These are phyloP conservation scores for Eutrema yunnanense DNA, from an alignment of 345 rosid genomes.

Conservation along the genomic window DNA sequence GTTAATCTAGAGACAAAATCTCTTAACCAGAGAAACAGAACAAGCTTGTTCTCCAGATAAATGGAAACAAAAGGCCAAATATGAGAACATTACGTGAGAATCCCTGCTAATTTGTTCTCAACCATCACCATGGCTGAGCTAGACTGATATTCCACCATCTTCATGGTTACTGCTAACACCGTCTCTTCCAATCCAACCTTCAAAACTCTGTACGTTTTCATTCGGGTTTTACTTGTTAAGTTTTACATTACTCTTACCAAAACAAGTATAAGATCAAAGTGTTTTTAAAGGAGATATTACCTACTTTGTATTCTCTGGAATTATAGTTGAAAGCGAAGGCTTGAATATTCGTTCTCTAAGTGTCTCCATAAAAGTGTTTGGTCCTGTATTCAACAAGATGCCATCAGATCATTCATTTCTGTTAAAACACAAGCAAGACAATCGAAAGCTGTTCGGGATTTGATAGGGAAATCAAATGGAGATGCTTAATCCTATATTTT, in stretches of 20 bases:
- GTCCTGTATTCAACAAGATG: constrained; percentile 40
- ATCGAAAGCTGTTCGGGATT: too few species aligned
- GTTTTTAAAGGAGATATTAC: constrained; percentile 47
- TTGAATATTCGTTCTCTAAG: constrained; percentile 81
- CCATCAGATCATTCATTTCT: background rate
- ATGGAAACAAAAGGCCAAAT: background rate
- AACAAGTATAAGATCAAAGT: background rate
- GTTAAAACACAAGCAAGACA: background rate
- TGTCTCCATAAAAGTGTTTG: constrained; percentile 76
- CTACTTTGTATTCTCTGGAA: constrained; percentile 96
- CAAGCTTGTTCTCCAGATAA: background rate
- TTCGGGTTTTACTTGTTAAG: background rate
- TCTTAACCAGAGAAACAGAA: background rate
- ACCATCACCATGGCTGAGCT: constrained; percentile 72
- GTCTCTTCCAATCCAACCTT: constrained; percentile 79
- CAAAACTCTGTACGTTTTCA: constrained; percentile 51
- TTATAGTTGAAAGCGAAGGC: constrained; percentile 79
- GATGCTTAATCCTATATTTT: background rate
- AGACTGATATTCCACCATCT: constrained; percentile 72
- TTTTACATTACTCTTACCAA: background rate
- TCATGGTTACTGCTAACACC: constrained; percentile 57
- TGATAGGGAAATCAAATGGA: too few species aligned
- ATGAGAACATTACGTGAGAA: constrained; percentile 68
- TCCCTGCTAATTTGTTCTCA: constrained; percentile 78
- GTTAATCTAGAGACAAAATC: background rate